Evolutionary conservation across 768 basidiomycete species (phyloP).

Genomic region (Rhizopogon rudus): DNA sequence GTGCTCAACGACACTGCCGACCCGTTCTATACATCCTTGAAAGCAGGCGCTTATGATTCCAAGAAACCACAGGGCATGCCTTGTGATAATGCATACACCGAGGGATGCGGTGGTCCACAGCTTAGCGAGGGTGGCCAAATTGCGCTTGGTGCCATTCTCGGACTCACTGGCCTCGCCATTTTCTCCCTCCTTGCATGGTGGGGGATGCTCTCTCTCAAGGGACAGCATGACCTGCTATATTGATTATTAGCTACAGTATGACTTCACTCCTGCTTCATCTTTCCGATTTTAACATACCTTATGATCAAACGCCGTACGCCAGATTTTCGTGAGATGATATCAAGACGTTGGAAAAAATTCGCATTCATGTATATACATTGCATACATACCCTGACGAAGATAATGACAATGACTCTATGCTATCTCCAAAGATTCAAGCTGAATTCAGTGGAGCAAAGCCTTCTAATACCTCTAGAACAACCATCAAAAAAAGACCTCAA

Average conservation of each 20-base stretch:
- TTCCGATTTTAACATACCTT: neutral
- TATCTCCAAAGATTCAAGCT: too few species aligned
- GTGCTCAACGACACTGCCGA: slow-evolving; percentile 63
- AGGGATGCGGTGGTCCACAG: slow-evolving; percentile 44
- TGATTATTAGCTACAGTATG: neutral
- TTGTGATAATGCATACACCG: slow-evolving; percentile 67
- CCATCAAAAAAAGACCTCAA: too few species aligned
- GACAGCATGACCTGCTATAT: neutral
- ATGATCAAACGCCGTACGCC: neutral
- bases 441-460: too few species aligned
- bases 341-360: neutral
- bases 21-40: slow-evolving; percentile 72
- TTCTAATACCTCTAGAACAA: too few species aligned
- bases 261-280: neutral
- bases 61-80: slow-evolving; percentile 64
- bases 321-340: neutral
- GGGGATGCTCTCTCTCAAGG: slow-evolving; percentile 13
- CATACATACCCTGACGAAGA: neutral
- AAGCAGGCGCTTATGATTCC: slow-evolving; percentile 60
- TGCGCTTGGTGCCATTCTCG: slow-evolving; percentile 64
- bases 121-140: slow-evolving; percentile 62
- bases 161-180: slow-evolving; percentile 56
- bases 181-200: slow-evolving; percentile 37
- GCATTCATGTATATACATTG: neutral
- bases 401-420: neutral